Evolutionary conservation across 2,329 filamentous ascomycete genomes (phyloP).

Genomic region (Dothidotthia symphoricarpi): DNA sequence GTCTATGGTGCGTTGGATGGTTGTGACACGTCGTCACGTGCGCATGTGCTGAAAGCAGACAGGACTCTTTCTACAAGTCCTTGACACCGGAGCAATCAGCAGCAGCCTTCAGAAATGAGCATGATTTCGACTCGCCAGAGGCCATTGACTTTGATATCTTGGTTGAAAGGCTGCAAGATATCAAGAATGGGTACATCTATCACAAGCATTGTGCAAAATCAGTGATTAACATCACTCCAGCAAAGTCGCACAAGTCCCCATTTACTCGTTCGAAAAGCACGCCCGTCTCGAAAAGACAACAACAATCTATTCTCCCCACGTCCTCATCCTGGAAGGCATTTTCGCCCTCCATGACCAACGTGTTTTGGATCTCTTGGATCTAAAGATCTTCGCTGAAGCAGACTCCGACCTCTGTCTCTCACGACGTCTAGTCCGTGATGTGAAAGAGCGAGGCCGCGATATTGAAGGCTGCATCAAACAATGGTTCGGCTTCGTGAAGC

Average conservation of each 20-base stretch:
- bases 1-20: conserved; percentile 68
- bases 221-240: conserved; percentile 46
- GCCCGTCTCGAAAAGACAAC: conserved; percentile 75
- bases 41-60: conserved; percentile 15
- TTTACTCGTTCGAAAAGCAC: conserved; percentile 95
- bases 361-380: conserved; percentile 82
- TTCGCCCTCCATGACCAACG: conserved; percentile 88
- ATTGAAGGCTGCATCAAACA: conserved; percentile 97
- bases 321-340: conserved; percentile 92
- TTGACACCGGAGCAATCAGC: conserved; percentile 75
- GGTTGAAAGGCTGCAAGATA: conserved; percentile 72
- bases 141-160: conserved; percentile 93
- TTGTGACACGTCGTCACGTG: conserved; percentile 23
- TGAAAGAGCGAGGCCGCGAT: conserved; percentile 82
- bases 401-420: conserved; percentile 93
- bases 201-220: neutral
- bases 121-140: conserved; percentile 91
- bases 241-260: conserved; percentile 83
- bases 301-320: conserved; percentile 92
- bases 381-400: conserved; percentile 96
- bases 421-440: conserved; percentile 68
- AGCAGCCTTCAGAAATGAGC: conserved; percentile 84
- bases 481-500: conserved; percentile 95
- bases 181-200: conserved; percentile 79
- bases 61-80: conserved; percentile 98